A percentile compares a stretch with the other conserved stretches of the same genome.
Conservation (phyloP, 108 stramenopile species). For the Pinguiococcus pyrenoidosus region DNA sequence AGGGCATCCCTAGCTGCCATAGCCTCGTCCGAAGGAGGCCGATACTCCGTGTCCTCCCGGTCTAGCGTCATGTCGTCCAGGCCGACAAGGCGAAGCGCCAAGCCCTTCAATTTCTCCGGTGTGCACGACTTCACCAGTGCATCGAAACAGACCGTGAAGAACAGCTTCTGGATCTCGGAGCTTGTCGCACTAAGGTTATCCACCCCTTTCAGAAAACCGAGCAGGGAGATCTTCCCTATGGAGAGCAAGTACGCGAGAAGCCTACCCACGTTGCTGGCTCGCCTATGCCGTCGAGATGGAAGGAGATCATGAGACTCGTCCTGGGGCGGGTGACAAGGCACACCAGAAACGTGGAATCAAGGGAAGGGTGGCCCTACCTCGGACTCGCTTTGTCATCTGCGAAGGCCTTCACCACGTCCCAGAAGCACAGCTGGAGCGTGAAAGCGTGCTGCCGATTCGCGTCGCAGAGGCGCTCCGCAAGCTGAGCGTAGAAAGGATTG, state of each 20-base stretch:
- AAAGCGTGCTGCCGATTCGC: conserved; percentile 65
- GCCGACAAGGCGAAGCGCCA: no score
- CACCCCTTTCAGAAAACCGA: no score
- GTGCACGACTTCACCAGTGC: no score
- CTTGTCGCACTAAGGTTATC: no score
- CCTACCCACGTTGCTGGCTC: conserved; percentile 71
- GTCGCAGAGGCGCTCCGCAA: conserved; percentile 75
- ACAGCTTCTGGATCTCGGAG: no score
- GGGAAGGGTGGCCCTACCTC: background rate
- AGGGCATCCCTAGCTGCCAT: no score
- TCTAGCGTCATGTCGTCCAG: no score
- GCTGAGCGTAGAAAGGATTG: conserved; percentile 82
- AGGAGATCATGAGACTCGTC: no score
- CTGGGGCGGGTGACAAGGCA: background rate
- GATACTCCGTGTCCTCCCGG: no score
- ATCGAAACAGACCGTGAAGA: no score
- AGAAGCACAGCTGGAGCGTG: conserved; percentile 77
- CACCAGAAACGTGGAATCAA: background rate
- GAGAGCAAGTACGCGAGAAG: conserved; percentile 65
- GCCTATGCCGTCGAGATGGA: background rate
- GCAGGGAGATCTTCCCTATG: conserved; percentile 33
- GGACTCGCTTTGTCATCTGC: conserved; percentile 52
- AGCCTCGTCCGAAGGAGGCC: no score
- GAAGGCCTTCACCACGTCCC: conserved; percentile 84
- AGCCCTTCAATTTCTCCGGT: no score